These are phyloP conservation scores for Cystobasidium onofrii DNA, from an alignment of 768 basidiomycete species.

Conservation along the genomic window DNA sequence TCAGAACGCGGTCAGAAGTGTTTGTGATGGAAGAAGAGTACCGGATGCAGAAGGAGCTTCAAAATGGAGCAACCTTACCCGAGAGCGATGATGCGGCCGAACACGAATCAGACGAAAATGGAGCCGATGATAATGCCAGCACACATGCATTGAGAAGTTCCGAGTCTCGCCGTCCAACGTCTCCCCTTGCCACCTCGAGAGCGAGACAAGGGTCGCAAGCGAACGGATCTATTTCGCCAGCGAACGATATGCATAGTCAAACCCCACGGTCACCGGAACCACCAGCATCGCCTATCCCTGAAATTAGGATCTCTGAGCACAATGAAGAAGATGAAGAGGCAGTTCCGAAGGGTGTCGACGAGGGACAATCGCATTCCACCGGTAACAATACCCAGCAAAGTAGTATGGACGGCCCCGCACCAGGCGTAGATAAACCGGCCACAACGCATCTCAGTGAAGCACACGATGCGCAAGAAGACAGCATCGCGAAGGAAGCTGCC, in stretches of 20 bases:
- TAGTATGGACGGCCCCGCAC: not conserved
- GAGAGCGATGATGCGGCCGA: slow-evolving; percentile 46
- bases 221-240: slow-evolving; percentile 13
- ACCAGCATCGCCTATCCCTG: slow-evolving; percentile 25
- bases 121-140: slow-evolving; percentile 41
- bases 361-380: no score
- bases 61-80: slow-evolving; percentile 33
- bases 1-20: slow-evolving; percentile 84
- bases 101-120: slow-evolving; percentile 28
- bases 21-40: slow-evolving; percentile 99
- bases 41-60: slow-evolving; percentile 71
- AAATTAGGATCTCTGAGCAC: slow-evolving; percentile 24
- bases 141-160: slow-evolving; percentile 44
- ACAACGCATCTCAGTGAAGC: slow-evolving; percentile 45
- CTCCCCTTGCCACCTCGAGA: not conserved
- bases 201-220: not conserved
- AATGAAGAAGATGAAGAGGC: slow-evolving; percentile 32
- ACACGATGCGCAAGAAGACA: slow-evolving; percentile 43
- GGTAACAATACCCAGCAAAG: slow-evolving; percentile 27
- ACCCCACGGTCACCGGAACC: slow-evolving; percentile 13
- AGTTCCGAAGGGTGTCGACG: no score
- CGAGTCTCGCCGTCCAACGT: slow-evolving; percentile 7
- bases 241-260: not conserved
- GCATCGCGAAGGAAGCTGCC: slow-evolving; percentile 36
- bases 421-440: slow-evolving; percentile 10